Percentiles rank a stretch among this genome's conserved stretches.
Evolutionary conservation across 139 green algal species (phyloP).

Genomic region (Tetraselmis chui): DNA sequence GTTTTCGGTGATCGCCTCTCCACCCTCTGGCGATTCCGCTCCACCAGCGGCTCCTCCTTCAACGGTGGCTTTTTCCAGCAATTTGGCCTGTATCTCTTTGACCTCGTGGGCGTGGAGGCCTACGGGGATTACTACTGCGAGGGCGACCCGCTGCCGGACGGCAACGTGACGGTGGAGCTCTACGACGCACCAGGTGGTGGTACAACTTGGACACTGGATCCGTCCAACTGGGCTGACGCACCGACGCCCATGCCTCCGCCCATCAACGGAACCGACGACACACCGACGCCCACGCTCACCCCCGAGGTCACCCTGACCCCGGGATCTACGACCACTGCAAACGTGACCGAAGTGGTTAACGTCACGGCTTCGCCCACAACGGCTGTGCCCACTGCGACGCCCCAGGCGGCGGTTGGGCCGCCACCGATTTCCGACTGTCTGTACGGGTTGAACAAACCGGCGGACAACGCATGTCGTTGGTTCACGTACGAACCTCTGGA

Average conservation of each 20-base stretch:
- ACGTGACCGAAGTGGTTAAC: too few relatives aligned
- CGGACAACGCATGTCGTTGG: neutral
- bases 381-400: neutral
- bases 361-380: too few relatives aligned
- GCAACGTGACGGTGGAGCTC: neutral
- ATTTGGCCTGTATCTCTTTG: neutral
- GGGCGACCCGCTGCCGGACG: neutral
- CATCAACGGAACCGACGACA: neutral
- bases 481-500: neutral
- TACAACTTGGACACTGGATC: neutral
- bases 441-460: neutral
- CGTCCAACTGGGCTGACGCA: neutral
- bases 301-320: neutral
- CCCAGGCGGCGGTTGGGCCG: neutral
- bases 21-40: neutral
- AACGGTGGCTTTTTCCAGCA: neutral
- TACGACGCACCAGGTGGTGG: neutral
- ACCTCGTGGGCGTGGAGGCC: neutral
- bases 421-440: neutral
- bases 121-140: neutral
- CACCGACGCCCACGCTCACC: neutral
- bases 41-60: neutral
- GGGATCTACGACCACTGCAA: neutral
- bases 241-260: neutral
- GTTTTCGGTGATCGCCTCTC: neutral